Evolutionary conservation across 257 asterid genomes (phyloP).

Genomic region (Mitragyna speciosa): DNA sequence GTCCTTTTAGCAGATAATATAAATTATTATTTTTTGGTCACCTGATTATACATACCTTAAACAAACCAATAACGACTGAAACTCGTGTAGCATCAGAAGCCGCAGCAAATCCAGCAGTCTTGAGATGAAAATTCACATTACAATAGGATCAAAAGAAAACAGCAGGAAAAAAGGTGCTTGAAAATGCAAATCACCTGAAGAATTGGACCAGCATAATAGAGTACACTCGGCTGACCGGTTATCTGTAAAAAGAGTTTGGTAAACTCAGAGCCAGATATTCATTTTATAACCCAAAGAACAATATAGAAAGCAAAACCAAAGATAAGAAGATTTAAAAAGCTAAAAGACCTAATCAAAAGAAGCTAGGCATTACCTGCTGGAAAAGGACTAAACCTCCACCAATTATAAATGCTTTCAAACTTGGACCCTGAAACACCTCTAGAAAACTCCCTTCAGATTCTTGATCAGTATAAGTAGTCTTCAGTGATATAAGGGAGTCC

Average conservation of each 20-base stretch:
- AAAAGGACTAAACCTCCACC: constrained; percentile 98
- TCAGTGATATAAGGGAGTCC: constrained; percentile 67
- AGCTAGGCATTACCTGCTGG: constrained; percentile 69
- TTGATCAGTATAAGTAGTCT: constrained; percentile 63
- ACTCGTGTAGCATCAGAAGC: constrained; percentile 96
- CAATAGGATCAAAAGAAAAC: constrained; percentile 6
- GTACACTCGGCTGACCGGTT: constrained; percentile 98
- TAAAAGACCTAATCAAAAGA: background rate
- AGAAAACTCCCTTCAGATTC: constrained; percentile 67
- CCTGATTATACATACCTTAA: constrained; percentile 61
- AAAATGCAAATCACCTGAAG: constrained; percentile 65
- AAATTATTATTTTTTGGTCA: constrained; percentile 4
- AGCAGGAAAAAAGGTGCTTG: background rate
- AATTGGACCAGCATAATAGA: constrained; percentile 93
- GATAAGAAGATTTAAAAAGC: background rate
- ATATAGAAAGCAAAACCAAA: background rate
- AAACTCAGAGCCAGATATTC: background rate
- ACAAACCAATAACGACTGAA: constrained; percentile 80
- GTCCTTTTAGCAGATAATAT: background rate
- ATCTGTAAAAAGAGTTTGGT: constrained; percentile 44
- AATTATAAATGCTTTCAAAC: constrained; percentile 84
- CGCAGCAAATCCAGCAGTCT: constrained; percentile 96
- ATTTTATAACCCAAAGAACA: background rate
- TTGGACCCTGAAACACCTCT: constrained; percentile 86
- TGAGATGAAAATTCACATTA: constrained; percentile 19